Evolutionary conservation across 2,329 filamentous ascomycete species (phyloP), one percentile per base, ranked within the genome.

Genomic region (Alternaria arbusti): DNA sequence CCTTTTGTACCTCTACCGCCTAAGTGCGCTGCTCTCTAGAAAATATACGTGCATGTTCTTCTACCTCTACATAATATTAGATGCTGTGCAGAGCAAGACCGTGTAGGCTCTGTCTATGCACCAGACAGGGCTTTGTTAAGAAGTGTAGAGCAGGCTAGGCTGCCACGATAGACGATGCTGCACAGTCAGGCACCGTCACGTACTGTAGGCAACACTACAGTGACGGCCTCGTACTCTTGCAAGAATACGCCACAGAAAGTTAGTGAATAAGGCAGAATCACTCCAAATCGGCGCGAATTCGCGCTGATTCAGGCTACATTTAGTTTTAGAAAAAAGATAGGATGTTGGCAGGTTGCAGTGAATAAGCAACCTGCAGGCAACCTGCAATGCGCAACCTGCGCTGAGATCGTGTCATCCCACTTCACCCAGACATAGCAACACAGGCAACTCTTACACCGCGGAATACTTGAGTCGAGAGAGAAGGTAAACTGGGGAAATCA

Each of bases 371-470:
- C 7, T 46, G 44, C 44, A 46, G 20, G 17, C 23, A 17, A 49
- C 15, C 15, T 47, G 45, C 22, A 30, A 30, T 30, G 28, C 28
- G 17, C 23, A n/a, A 47, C 13, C 15, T 49, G 45, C 23, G 15
- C 23, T 7, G 6, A 6, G 6, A 13, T 17, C n/a, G 9, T 11
- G 45, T 49, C 5, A 49, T 15, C 9, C 10, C 17, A 28, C 15
- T 49, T 49, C 9, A 17, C 23, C 2, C 2, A 17, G 45, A 49
- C 10, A 28, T 17, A 12, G 15, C 23, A n/a, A 23, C 1, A 15
- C n/a, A 3, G 12, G 8, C 17, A n/a, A 30, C 17, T 20, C 7
- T 7, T 23, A 2, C n/a, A 0, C 9, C 0, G 15, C 49, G 0
- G n/a, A 20, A 23, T 40, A 40, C 9, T 2, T 40, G 30, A 17